Evolutionary conservation across 306 rosid species (phyloP), one percentile per base, ranked within the genome.

Genomic region (Casuarina cunninghamiana): DNA sequence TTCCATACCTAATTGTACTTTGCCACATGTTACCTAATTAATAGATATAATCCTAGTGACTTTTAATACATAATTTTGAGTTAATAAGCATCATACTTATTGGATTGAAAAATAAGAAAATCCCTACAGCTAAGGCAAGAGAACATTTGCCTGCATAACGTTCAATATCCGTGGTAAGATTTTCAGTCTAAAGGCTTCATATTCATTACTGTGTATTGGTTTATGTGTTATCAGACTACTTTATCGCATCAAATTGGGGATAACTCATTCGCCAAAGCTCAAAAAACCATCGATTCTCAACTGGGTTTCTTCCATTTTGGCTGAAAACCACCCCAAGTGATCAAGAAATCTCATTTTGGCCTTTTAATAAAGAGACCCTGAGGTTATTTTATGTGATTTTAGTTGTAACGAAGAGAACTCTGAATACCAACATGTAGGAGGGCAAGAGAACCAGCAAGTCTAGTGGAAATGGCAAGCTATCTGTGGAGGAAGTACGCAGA

Each of bases 401-500:
- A 9, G 21, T 57, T 21, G 0, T 57, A 16, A 54, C 12, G 10
- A 37, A 35, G 42, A 63, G 11, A 43, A 53, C 17, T 19, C 57
- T 12, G 78, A 49, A 75, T 66, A n/a, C 53, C 13, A 11, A 55
- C 60, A 70, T 43, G 71, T 17, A 73, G 75, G 19, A 7, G 71
- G 35, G 74, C 42, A 17, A 68, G 77, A 38, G 69, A 79, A 72
- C 80, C 60, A 49, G 53, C 54, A 17, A 54, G n/a, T 38, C 42
- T 37, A 51, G 78, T 16, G 54, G 68, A 78, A 80, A 88, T 86
- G 97, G 84, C 94, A 60, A 91, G 87, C 83, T 89, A 82, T 76
- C 72, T 90, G 15, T 93, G 97, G 96, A 91, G 96, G 88, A 95
- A 89, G 72, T 93, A 95, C 73, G 91, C 99, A 10, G 97, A 91